phyloP scores from a whole-genome alignment of 2,329 filamentous ascomycete species.

The Colletotrichum godetiae region DNA sequence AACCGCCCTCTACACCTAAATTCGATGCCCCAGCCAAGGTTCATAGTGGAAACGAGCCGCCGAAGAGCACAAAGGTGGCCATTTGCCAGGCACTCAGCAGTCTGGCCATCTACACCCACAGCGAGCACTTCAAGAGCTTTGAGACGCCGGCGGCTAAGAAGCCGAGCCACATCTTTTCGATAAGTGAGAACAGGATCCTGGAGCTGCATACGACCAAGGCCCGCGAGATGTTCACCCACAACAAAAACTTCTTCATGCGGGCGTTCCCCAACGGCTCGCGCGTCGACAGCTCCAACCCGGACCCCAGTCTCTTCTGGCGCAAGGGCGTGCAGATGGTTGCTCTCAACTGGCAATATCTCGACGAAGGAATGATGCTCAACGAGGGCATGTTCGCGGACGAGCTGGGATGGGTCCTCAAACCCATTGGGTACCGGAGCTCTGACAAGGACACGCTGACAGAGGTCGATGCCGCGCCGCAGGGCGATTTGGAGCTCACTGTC shows the following conservation, averaged over 20 bases:
- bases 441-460: constrained; percentile 54
- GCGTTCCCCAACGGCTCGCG: constrained; percentile 87
- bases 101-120: constrained; percentile 87
- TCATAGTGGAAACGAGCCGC: constrained; percentile 44
- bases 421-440: constrained; percentile 73
- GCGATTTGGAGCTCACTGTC: constrained; percentile 74
- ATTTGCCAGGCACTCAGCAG: constrained; percentile 79
- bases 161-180: constrained; percentile 83
- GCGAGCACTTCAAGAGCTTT: constrained; percentile 82
- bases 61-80: constrained; percentile 64
- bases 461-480: constrained; percentile 58
- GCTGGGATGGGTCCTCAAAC: constrained; percentile 88
- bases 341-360: constrained; percentile 96
- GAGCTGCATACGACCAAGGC: constrained; percentile 70
- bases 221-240: constrained; percentile 85
- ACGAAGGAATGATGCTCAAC: constrained; percentile 95
- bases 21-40: neutral
- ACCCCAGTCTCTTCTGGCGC: constrained; percentile 91
- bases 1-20: constrained; percentile 1
- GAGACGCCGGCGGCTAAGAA: constrained; percentile 71
- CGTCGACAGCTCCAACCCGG: constrained; percentile 91
- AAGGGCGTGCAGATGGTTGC: constrained; percentile 97
- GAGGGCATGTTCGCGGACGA: constrained; percentile 95
- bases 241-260: constrained; percentile 87
- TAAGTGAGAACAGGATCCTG: constrained; percentile 83